These are phyloP conservation scores for Chaetomium tenue DNA, from an alignment of 495 filamentous ascomycete species.

Conservation along the genomic window DNA sequence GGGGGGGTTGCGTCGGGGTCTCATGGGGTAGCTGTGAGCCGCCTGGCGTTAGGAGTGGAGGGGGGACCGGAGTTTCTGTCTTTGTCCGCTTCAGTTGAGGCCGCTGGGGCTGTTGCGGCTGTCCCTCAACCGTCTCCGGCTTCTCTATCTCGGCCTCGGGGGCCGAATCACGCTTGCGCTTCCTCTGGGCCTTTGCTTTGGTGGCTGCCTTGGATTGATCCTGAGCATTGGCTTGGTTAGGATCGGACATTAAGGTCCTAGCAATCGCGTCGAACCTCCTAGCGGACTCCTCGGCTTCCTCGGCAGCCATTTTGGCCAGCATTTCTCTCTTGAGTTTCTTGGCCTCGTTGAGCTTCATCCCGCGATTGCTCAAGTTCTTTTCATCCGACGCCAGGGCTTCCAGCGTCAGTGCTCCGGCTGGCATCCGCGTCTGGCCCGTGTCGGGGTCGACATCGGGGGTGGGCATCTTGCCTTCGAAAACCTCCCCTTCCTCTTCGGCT, in stretches of 20 bases:
- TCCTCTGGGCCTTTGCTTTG: constrained; percentile 43
- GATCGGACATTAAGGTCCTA: constrained; percentile 48
- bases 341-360: constrained; percentile 88
- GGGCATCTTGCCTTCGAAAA: constrained; percentile 55
- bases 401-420: constrained; percentile 50
- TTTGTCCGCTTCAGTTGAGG: constrained; percentile 56
- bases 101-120: constrained; percentile 22
- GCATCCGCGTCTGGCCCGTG: constrained; percentile 47
- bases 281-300: constrained; percentile 63
- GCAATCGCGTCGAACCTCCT: constrained; percentile 55
- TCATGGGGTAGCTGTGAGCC: constrained; percentile 35
- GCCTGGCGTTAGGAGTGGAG: constrained; percentile 41
- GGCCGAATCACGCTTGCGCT: constrained; percentile 55
- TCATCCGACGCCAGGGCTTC: constrained; percentile 54
- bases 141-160: constrained; percentile 46
- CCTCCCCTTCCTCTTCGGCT: constrained; percentile 64
- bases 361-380: constrained; percentile 68
- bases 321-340: constrained; percentile 85
- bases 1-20: constrained; percentile 40
- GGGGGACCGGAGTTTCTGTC: constrained; percentile 54
- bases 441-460: constrained; percentile 46
- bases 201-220: constrained; percentile 29
- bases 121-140: constrained; percentile 36
- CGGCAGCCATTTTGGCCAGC: constrained; percentile 63
- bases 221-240: constrained; percentile 25